These are phyloP conservation scores for Colletotrichum sp. DNA, from an alignment of 2,329 filamentous ascomycete species.

Conservation along the genomic window DNA sequence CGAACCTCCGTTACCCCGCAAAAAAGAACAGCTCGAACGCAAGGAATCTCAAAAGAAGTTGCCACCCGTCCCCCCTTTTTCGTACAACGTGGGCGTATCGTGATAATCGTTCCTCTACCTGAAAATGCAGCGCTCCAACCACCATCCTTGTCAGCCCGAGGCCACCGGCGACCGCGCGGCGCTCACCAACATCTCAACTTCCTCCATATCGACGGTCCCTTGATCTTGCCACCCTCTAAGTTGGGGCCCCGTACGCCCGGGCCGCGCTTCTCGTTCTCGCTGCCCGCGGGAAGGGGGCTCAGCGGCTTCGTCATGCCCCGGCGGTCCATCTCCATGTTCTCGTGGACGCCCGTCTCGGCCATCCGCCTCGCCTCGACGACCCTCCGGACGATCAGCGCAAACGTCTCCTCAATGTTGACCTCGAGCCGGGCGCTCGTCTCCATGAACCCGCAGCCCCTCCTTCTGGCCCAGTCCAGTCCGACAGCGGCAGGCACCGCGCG, in stretches of 20 bases:
- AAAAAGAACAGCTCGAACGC: neutral
- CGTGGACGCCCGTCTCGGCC: slow-evolving; percentile 52
- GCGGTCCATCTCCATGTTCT: slow-evolving; percentile 49
- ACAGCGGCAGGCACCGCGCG: slow-evolving; percentile 72
- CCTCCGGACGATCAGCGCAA: slow-evolving; percentile 71
- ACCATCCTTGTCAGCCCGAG: neutral
- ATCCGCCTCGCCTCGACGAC: slow-evolving; percentile 63
- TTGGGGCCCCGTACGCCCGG: slow-evolving; percentile 50
- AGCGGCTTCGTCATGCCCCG: slow-evolving; percentile 64
- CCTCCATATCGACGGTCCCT: slow-evolving; percentile 58
- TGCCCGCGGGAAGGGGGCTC: slow-evolving; percentile 51
- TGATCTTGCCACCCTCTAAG: slow-evolving; percentile 46
- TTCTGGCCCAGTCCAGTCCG: slow-evolving; percentile 79
- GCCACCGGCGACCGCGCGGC: neutral
- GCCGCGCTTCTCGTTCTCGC: slow-evolving; percentile 49
- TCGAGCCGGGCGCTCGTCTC: slow-evolving; percentile 84
- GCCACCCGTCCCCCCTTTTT: neutral
- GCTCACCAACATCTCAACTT: slow-evolving; percentile 60
- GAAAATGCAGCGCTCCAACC: neutral
- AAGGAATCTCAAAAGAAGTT: neutral
- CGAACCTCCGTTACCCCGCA: neutral
- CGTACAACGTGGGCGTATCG: neutral
- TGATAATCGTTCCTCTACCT: neutral
- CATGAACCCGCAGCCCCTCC: slow-evolving; percentile 82
- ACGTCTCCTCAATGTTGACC: slow-evolving; percentile 90